Conservation (phyloP, 805 yeast genomes). For the Candida nitratophila region DNA sequence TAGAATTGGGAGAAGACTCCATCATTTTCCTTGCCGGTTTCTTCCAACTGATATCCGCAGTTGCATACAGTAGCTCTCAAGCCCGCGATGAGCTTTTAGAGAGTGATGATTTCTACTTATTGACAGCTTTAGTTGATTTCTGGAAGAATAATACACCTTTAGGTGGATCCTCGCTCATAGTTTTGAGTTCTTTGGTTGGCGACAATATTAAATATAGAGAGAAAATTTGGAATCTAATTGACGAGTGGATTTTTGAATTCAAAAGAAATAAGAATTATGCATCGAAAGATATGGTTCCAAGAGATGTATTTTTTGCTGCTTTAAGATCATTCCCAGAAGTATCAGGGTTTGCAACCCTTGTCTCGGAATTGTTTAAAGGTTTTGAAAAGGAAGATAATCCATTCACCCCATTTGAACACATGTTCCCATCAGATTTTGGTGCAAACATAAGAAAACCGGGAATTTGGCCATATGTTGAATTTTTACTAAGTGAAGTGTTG, state of each 20-base stretch:
- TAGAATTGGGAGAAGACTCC: conserved; percentile 75
- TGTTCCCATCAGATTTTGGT: conserved; percentile 64
- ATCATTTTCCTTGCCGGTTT: conserved; percentile 68
- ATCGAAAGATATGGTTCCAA: conserved; percentile 19
- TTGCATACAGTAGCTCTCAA: conserved; percentile 34
- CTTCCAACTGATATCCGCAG: conserved; percentile 54
- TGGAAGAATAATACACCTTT: conserved; percentile 20
- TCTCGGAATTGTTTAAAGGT: conserved; percentile 31
- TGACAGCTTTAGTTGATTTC: conserved; percentile 20
- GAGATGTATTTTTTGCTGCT: conserved; percentile 35
- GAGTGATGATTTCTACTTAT: conserved; percentile 25
- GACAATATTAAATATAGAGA: conserved; percentile 33
- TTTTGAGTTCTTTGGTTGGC: conserved; percentile 51
- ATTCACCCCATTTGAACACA: conserved; percentile 33
- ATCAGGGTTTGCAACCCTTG: conserved; percentile 52
- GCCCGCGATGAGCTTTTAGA: conserved; percentile 25
- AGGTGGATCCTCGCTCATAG: conserved; percentile 47
- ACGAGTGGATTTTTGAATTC: conserved; percentile 54
- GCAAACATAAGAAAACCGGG: conserved; percentile 55
- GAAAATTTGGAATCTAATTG: conserved; percentile 63
- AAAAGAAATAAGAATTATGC: conserved; percentile 14
- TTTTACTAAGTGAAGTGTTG: conserved; percentile 59
- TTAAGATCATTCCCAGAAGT: conserved; percentile 50
- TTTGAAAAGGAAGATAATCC: conserved; percentile 20
- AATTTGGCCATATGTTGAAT: conserved; percentile 75